phyloP scores from a whole-genome alignment of 1,139 yeast species.

The Taphrina pruni region DNA sequence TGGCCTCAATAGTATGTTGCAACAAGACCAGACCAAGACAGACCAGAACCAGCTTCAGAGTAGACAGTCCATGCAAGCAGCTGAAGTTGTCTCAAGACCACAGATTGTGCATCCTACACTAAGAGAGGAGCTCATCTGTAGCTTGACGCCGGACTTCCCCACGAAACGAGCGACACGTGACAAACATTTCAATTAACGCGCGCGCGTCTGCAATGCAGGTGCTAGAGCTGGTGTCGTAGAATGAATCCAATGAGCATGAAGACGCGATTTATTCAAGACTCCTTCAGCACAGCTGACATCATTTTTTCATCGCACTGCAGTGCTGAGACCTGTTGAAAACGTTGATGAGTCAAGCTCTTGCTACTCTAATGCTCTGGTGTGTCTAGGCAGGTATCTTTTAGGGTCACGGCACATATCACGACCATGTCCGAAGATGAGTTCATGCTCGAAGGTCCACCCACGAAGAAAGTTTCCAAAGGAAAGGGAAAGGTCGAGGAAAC shows the following conservation, averaged over 20 bases:
- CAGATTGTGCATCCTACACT: neutral
- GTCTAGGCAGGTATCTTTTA: neutral
- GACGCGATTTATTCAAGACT: neutral
- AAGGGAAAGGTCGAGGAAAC: constrained; percentile 24
- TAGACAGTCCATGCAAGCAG: neutral
- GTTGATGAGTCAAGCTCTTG: neutral
- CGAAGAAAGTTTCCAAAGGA: constrained; percentile 36
- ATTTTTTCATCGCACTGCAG: no score
- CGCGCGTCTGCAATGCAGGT: neutral
- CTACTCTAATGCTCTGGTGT: neutral
- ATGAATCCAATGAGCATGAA: neutral
- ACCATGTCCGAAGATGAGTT: constrained; percentile 34
- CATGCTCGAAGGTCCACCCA: constrained; percentile 37
- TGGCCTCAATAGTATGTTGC: no score
- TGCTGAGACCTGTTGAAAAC: no score
- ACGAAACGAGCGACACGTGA: neutral
- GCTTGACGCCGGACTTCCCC: neutral
- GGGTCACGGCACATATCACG: neutral
- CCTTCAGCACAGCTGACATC: no score
- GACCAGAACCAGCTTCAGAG: neutral
- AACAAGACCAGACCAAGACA: neutral
- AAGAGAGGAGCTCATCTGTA: neutral
- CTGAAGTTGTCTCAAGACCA: neutral
- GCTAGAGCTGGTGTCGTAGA: no score
- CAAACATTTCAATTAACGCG: neutral